Evolutionary conservation across 805 yeast genomes (phyloP), one percentile per base, ranked within the genome.

Genomic region (Saturnispora galanensis): DNA sequence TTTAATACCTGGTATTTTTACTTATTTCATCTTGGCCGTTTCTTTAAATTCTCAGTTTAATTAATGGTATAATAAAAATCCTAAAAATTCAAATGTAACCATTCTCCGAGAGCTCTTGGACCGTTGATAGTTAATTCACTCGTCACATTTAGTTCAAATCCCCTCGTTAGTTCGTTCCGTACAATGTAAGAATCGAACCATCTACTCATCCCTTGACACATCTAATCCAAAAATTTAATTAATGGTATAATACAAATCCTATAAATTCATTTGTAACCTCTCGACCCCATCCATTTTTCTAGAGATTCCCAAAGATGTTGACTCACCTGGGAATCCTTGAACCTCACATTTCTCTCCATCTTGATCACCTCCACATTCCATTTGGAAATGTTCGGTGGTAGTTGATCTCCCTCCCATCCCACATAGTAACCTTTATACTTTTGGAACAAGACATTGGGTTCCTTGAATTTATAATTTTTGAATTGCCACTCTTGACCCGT

Each of bases 401-500:
- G 69, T 2, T 79, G 71, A 54, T 93, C 97, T 31, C 87, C 89
- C 48, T 75, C 74, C 64, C 78, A 88, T 37, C 79, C 71, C 53
- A 88, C 70, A 55, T 77, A 84, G 58, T 77, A 89, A 2, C 98
- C 98, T 48, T 82, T 79, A 52, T 84, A 84, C 53, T 77, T 79
- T 56, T 83, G 93, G 63, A 93, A 93, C 51, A 93, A 69, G 37
- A 69, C 69, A 48, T 82, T 78, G 2, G 98, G 96, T 44, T 81
- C 77, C 34, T 78, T 71, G 78, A 88, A 83, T 59, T 82, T 84
- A 64, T 90, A 93, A 55, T 79, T 77, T 57, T 84, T 77, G 66
- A 93, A 86, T 66, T 93, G 99, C 99, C 99, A 93, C 44, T 81
- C 71, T 66, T 93, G 98, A 10, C 99, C 99, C 10, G 97, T 90